Base-by-base conservation (phyloP, 192 early-diverging fungal species). In the Pilobolus umbonatus region DNA sequence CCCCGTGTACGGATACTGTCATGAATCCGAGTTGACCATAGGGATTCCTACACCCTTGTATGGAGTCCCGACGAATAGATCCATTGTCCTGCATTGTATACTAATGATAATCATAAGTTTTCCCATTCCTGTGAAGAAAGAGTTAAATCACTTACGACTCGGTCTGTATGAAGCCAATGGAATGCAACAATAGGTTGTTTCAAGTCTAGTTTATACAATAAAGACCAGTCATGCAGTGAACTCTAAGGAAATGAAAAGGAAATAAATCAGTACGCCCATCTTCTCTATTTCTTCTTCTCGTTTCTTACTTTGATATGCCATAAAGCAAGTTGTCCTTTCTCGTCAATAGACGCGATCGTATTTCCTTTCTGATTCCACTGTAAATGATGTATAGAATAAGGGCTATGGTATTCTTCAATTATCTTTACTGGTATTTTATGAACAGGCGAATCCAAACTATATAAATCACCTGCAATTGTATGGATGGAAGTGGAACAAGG, bases 311-410 rank as follows among this genome's bases (percentile, higher is more conserved):
- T 32, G 11, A 66, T 26, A 34, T 67, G 43, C 69, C 69, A 72
- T 22, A 72, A 19, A 1, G 64, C 69, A 11, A 72, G n/a, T 28
- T 59, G 62, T 31, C 69, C 69, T 0, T 55, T 67, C 42, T 72
- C 69, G 56, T 72, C 69, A 35, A 56, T 43, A 26, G 64, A 52
- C 8, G 69, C 64, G 15, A 72, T 48, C 7, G 42, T 45, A 8
- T 50, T 62, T 22, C 70, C 70, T 11, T 64, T 52, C 43, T 66
- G 64, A 62, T 72, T 44, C 70, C 70, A 72, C 48, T 67, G 43
- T 14, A 72, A 39, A 44, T 72, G 70, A 0, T 57, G 66, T 25
- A 72, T 61, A 19, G 60, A 52, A 44, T 67, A 36, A 2, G 66
- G 53, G 21, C 59, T 47, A 36, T 72, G 70, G 24, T 62, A 46